Conservation (phyloP, 2,329 filamentous ascomycete genomes). For the Penicillium nordicum region DNA sequence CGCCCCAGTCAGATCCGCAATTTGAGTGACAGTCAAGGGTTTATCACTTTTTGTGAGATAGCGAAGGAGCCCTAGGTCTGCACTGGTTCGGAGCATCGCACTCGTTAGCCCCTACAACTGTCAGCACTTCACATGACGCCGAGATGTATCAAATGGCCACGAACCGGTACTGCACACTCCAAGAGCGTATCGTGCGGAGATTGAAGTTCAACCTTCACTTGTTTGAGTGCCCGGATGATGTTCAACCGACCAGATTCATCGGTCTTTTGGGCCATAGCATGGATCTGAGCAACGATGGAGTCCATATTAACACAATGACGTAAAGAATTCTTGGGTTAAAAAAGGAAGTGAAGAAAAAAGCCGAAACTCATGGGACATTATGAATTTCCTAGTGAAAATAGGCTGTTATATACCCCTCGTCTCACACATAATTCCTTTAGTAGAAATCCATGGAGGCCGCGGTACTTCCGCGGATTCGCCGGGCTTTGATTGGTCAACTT, state of each 20-base stretch:
- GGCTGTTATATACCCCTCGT: not conserved
- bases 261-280: conserved; percentile 13
- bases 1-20: too few species aligned
- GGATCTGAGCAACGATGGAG: conserved; percentile 19
- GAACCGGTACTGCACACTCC: too few species aligned
- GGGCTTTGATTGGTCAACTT: conserved; percentile 9
- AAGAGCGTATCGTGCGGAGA: too few species aligned
- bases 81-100: too few species aligned
- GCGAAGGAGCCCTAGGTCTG: too few species aligned
- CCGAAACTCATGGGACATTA: not conserved
- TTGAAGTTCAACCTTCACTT: conserved; percentile 5
- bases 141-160: too few species aligned
- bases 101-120: too few species aligned
- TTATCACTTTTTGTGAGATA: too few species aligned
- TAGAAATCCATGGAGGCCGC: conserved; percentile 4
- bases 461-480: conserved; percentile 16
- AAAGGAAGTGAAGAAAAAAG: too few species aligned
- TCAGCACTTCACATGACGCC: too few species aligned
- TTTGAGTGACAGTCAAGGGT: too few species aligned
- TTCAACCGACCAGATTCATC: conserved; percentile 19
- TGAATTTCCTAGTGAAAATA: not conserved
- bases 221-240: conserved; percentile 17
- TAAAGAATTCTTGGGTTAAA: too few species aligned
- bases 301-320: conserved; percentile 12
- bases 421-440: not conserved